Base-by-base conservation (phyloP, 2,329 filamentous ascomycete species). In the Aspergillus thermomutatus region DNA sequence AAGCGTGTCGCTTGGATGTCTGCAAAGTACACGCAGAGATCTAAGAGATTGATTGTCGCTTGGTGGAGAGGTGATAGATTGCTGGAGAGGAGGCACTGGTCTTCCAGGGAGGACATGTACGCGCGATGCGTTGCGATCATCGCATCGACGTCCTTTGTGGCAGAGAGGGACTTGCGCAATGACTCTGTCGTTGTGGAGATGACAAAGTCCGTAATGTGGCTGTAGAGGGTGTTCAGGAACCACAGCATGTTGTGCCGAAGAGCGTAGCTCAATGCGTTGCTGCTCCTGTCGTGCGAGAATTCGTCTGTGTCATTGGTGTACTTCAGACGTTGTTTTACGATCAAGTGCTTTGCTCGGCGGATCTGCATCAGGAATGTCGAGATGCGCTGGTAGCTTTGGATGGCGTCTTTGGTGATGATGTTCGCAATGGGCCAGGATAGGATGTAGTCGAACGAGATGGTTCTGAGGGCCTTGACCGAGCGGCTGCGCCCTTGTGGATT, bases 291-390 rank as follows among this genome's bases (percentile, higher is more conserved):
- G 21, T 53, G 37, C 10, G 23, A 79, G 65, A 81, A 71, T 28
- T 79, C 78, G 49, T 80, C 76, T 25, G 25, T 28, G 46, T 41
- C 56, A 49, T 53, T n/a, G 48, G 63, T 63, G 57, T 71, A 70
- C 40, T 71, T 67, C 41, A 79, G 60, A 53, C 77, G 67, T 62
- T 75, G 69, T 58, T 81, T 81, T 26, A 87, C 84, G 2, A 97
- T 79, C 1, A 88, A 75, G 60, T 87, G 83, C 52, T 84, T 83
- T 3, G 90, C 88, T 49, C 91, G 83, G 52, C 87, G 87, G 26
- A 91, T 78, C 69, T 97, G 92, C 28, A 96, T 80, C 0, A 96
- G 80, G 8, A 96, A 82, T 0, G 85, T 87, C 63, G 91, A 91
- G 3, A 93, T 77, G 25, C 82, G 77, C 65, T 91, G 88, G 67